Conservation (phyloP, 2,329 filamentous ascomycete genomes). For the Rachicladosporium sp. region DNA sequence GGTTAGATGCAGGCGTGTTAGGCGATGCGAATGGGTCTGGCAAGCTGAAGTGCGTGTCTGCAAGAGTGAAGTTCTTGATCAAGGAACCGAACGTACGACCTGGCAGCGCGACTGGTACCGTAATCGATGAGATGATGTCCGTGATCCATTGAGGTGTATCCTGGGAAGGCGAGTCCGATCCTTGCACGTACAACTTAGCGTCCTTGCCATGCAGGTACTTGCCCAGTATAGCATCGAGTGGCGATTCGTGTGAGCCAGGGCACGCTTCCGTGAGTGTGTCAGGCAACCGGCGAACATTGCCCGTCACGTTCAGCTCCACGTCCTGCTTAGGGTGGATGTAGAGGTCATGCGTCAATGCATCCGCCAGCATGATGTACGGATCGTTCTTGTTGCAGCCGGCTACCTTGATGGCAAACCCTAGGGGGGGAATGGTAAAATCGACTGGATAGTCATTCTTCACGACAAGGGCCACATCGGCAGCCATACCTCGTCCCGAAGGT, state of each 20-base stretch:
- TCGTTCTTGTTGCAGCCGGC: conserved; percentile 64
- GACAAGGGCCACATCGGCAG: conserved; percentile 62
- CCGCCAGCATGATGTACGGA: conserved; percentile 64
- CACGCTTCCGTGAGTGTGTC: conserved; percentile 60
- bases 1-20: conserved; percentile 57
- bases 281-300: conserved; percentile 61
- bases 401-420: conserved; percentile 75
- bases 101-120: conserved; percentile 72
- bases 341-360: conserved; percentile 56
- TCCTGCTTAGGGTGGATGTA: conserved; percentile 55
- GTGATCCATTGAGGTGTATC: conserved; percentile 72
- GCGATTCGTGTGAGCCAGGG: conserved; percentile 65
- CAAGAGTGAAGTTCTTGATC: conserved; percentile 77
- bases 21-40: conserved; percentile 71
- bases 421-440: conserved; percentile 60
- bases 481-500: conserved; percentile 53
- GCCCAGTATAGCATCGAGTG: conserved; percentile 68
- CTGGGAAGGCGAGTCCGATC: conserved; percentile 52
- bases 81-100: conserved; percentile 69
- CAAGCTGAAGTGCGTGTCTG: conserved; percentile 73
- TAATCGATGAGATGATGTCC: conserved; percentile 68
- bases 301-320: conserved; percentile 57
- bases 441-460: conserved; percentile 69
- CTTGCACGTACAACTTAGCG: conserved; percentile 71
- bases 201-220: conserved; percentile 71